Conservation (phyloP, 768 basidiomycete genomes). For the Macrolepiota fuliginosa region DNA sequence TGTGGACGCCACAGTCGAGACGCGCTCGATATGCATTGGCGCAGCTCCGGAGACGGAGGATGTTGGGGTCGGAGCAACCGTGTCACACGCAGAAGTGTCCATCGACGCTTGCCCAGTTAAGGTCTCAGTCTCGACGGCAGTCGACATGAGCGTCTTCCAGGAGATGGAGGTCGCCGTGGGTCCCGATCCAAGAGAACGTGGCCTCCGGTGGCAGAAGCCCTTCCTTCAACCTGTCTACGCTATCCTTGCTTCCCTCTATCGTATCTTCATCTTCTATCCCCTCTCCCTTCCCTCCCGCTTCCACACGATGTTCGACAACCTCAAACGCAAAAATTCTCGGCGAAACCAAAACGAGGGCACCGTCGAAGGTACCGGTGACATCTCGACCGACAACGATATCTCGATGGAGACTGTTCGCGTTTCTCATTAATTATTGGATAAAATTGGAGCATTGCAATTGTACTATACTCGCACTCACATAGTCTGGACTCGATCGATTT, state of each 20-base stretch:
- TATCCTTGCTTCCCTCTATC: slow-evolving; percentile 47
- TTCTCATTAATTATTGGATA: slow-evolving; percentile 42
- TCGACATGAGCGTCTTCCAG: slow-evolving; percentile 38
- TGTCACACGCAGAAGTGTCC: slow-evolving; percentile 3
- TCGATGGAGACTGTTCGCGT: slow-evolving; percentile 44
- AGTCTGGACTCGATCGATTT: slow-evolving; percentile 23
- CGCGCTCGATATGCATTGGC: slow-evolving; percentile 40
- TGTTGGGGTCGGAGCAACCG: slow-evolving; percentile 48
- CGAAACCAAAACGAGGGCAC: not conserved
- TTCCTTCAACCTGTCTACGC: slow-evolving; percentile 37
- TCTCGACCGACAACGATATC: slow-evolving; percentile 25
- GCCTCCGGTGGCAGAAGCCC: slow-evolving; percentile 2
- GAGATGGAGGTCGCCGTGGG: slow-evolving; percentile 13
- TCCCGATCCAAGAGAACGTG: not conserved
- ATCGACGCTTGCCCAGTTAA: slow-evolving; percentile 26
- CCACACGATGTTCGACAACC: slow-evolving; percentile 13
- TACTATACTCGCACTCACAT: slow-evolving; percentile 11
- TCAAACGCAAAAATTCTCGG: slow-evolving; percentile 7
- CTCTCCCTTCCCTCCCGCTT: slow-evolving; percentile 47
- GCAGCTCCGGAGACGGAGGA: slow-evolving; percentile 45
- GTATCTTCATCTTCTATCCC: slow-evolving; percentile 47
- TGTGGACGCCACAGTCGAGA: slow-evolving; percentile 32
- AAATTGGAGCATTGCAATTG: slow-evolving; percentile 15
- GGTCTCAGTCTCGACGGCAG: slow-evolving; percentile 36
- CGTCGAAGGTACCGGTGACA: not conserved